Evolutionary conservation across 768 basidiomycete species (phyloP).

Genomic region (Amanita molliuscula): DNA sequence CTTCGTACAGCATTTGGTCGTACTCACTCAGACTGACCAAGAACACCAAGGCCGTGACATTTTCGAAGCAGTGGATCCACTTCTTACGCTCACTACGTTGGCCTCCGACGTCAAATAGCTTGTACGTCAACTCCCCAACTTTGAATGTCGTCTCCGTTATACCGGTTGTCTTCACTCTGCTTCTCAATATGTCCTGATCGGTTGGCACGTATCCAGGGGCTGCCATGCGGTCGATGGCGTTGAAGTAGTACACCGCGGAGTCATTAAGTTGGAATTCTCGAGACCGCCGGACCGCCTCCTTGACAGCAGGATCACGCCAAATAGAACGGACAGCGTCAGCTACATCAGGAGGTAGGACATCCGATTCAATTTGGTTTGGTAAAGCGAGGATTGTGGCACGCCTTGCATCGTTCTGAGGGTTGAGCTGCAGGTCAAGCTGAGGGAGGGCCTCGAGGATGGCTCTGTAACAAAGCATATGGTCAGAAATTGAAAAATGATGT

Average conservation of each 20-base stretch:
- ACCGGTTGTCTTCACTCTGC: slow-evolving; percentile 94
- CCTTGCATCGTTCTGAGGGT: slow-evolving; percentile 59
- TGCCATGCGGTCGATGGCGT: slow-evolving; percentile 79
- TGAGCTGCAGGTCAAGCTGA: slow-evolving; percentile 66
- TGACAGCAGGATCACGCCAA: slow-evolving; percentile 73
- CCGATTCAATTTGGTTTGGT: slow-evolving; percentile 72
- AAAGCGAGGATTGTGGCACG: slow-evolving; percentile 59
- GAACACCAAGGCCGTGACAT: slow-evolving; percentile 90
- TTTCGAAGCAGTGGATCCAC: slow-evolving; percentile 96
- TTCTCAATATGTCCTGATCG: slow-evolving; percentile 92
- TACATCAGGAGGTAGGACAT: slow-evolving; percentile 64
- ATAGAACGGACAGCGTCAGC: slow-evolving; percentile 70
- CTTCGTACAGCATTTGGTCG: slow-evolving; percentile 96
- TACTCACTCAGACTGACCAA: slow-evolving; percentile 91
- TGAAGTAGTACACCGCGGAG: slow-evolving; percentile 94
- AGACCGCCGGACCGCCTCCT: slow-evolving; percentile 72
- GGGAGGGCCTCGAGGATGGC: slow-evolving; percentile 92
- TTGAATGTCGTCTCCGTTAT: slow-evolving; percentile 97
- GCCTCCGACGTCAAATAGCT: slow-evolving; percentile 86
- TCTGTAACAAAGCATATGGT: slow-evolving; percentile 17
- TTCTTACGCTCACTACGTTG: slow-evolving; percentile 87
- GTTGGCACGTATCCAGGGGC: slow-evolving; percentile 72
- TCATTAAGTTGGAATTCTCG: slow-evolving; percentile 98
- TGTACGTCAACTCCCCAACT: slow-evolving; percentile 91
- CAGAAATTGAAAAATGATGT: neutral